Percentiles rank a stretch among this genome's conserved stretches.
phyloP scores from a whole-genome alignment of 2,329 filamentous ascomycete species.

The Colletotrichum sidae region DNA sequence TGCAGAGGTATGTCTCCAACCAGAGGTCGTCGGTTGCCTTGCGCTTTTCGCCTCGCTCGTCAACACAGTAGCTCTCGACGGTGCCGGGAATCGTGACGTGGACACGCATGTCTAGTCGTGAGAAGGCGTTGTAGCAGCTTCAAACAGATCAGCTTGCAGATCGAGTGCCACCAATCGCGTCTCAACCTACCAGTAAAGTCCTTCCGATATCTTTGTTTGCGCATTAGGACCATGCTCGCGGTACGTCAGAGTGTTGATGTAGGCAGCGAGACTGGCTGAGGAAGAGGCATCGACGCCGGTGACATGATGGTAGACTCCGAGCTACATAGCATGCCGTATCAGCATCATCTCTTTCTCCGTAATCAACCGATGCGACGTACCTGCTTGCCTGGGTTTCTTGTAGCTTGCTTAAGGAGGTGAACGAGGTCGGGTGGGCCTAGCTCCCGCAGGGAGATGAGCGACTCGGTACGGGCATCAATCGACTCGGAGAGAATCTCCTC shows the following conservation, averaged over 20 bases:
- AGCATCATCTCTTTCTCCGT: conserved; percentile 27
- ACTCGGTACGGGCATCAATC: conserved; percentile 92
- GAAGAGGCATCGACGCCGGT: conserved; percentile 97
- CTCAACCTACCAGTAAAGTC: conserved; percentile 83
- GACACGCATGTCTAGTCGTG: conserved; percentile 96
- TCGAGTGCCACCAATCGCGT: neutral
- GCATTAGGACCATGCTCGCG: conserved; percentile 80
- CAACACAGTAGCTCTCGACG: conserved; percentile 96
- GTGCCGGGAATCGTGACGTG: conserved; percentile 97
- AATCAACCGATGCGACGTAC: conserved; percentile 46
- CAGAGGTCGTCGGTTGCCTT: conserved; percentile 94
- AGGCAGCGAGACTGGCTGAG: conserved; percentile 94
- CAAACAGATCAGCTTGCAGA: conserved; percentile 9
- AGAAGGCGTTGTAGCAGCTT: conserved; percentile 98
- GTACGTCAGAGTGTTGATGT: conserved; percentile 98
- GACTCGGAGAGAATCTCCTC: conserved; percentile 94
- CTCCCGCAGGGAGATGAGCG: conserved; percentile 86
- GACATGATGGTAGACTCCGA: conserved; percentile 96
- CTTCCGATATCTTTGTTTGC: conserved; percentile 87
- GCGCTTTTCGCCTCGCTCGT: conserved; percentile 94
- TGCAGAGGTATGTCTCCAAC: conserved; percentile 98
- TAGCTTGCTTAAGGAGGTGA: conserved; percentile 84
- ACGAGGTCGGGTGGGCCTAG: conserved; percentile 96
- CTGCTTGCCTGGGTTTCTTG: conserved; percentile 68
- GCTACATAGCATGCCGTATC: conserved; percentile 58